These are phyloP conservation scores for Hypholoma fasciculare DNA, from an alignment of 768 basidiomycete species.

Conservation along the genomic window DNA sequence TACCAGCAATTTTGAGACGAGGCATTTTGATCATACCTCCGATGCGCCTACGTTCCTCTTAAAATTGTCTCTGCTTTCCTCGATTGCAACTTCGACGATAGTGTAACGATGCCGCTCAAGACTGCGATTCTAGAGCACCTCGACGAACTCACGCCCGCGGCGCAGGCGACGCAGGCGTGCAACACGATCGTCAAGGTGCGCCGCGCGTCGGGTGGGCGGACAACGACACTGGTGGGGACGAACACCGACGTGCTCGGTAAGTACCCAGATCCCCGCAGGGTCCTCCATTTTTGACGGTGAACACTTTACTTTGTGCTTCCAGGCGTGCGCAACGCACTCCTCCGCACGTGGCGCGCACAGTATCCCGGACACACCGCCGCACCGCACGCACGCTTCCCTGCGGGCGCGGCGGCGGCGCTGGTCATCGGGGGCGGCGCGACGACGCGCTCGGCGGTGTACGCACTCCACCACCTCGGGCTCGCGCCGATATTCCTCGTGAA, in stretches of 20 bases:
- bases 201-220: neutral
- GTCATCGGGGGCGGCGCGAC: slow-evolving; percentile 40
- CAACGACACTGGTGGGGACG: neutral
- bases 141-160: neutral
- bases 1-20: neutral
- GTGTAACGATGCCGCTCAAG: slow-evolving; percentile 4
- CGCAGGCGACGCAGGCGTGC: neutral
- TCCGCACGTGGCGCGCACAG: neutral
- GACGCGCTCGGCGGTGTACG: slow-evolving; percentile 38
- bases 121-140: neutral
- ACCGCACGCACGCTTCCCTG: neutral
- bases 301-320: neutral
- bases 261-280: too few species aligned
- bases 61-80: too few species aligned
- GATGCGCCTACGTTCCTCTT: too few species aligned
- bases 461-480: slow-evolving; percentile 52
- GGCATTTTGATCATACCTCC: too few species aligned
- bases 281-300: too few species aligned
- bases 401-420: slow-evolving; percentile 21
- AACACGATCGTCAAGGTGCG: slow-evolving; percentile 5
- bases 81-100: neutral
- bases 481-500: slow-evolving; percentile 42
- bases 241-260: slow-evolving; percentile 4
- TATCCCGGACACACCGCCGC: neutral
- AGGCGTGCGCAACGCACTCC: slow-evolving; percentile 3